Evolutionary conservation across 192 early-diverging fungal genomes (phyloP).

Genomic region (Backusella luteola): DNA sequence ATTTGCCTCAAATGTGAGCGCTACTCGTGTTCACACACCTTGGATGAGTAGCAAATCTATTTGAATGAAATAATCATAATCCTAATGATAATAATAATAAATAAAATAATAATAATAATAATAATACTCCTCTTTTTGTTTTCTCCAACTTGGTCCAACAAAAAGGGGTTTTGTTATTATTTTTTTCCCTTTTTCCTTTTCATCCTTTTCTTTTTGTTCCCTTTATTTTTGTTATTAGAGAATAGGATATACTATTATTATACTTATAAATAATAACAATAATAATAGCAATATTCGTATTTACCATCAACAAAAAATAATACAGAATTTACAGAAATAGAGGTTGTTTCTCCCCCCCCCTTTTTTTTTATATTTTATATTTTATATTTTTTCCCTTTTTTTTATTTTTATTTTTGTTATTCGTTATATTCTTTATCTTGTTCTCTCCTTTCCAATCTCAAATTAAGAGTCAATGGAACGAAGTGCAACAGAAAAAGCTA

Average conservation of each 20-base stretch:
- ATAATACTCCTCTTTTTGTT: not conserved
- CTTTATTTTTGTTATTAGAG: not conserved
- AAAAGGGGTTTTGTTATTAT: not conserved
- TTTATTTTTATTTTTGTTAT: not conserved
- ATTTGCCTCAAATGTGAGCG: slow-evolving; percentile 18
- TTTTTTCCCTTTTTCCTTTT: not conserved
- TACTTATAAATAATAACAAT: not conserved
- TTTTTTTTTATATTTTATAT: not conserved
- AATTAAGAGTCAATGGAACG: not conserved
- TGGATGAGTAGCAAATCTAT: slow-evolving; percentile 9
- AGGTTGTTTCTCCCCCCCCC: not conserved
- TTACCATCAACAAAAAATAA: not conserved
- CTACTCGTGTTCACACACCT: slow-evolving; percentile 16
- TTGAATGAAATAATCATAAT: not conserved
- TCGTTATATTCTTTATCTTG: not conserved
- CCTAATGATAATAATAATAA: too few relatives aligned
- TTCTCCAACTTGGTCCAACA: not conserved
- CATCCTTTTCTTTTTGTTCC: not conserved
- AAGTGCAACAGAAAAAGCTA: not conserved
- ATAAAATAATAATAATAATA: too few relatives aligned
- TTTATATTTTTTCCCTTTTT: not conserved
- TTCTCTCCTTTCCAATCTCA: not conserved
- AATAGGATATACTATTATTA: not conserved
- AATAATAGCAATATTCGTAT: too few relatives aligned
- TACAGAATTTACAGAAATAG: slow-evolving; percentile 2